Evolutionary conservation across 306 rosid genomes (phyloP).

Genomic region (Vigna radiata): DNA sequence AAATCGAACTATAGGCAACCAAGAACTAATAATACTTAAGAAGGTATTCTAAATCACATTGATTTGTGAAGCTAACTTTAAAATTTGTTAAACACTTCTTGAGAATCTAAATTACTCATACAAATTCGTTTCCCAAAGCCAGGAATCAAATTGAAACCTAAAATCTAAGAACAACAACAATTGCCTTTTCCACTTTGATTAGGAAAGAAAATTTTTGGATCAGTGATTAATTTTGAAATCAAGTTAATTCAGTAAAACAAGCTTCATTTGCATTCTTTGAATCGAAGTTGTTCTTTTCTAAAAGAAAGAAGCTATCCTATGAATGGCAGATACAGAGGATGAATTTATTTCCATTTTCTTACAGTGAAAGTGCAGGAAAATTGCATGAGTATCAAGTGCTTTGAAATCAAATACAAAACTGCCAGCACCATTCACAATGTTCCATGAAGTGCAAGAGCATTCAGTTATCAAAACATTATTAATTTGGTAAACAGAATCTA

Average conservation of each 20-base stretch:
- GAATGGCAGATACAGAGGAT: not conserved
- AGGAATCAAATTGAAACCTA: not conserved
- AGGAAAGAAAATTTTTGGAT: not conserved
- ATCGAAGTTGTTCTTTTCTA: not conserved
- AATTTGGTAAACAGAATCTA: constrained; percentile 18
- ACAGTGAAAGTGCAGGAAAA: not conserved
- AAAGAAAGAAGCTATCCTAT: not conserved
- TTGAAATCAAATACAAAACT: not conserved
- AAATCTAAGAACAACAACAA: not conserved
- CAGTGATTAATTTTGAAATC: constrained; percentile 6
- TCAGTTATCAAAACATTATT: constrained; percentile 5
- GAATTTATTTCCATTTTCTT: constrained; percentile 19
- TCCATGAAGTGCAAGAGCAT: not conserved
- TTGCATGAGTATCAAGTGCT: not conserved
- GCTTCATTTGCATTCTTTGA: not conserved
- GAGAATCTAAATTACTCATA: constrained; percentile 3
- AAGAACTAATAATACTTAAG: not conserved
- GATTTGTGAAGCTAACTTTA: not conserved
- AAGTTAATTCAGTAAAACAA: constrained; percentile 1
- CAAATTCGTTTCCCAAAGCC: not conserved
- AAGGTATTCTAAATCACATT: constrained; percentile 19
- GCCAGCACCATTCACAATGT: constrained; percentile 2
- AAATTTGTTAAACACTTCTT: not conserved
- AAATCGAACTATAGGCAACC: constrained; percentile 15
- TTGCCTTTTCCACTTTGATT: not conserved